Conservation (phyloP, 441 rosid species). For the Adansonia madagascariensis region DNA sequence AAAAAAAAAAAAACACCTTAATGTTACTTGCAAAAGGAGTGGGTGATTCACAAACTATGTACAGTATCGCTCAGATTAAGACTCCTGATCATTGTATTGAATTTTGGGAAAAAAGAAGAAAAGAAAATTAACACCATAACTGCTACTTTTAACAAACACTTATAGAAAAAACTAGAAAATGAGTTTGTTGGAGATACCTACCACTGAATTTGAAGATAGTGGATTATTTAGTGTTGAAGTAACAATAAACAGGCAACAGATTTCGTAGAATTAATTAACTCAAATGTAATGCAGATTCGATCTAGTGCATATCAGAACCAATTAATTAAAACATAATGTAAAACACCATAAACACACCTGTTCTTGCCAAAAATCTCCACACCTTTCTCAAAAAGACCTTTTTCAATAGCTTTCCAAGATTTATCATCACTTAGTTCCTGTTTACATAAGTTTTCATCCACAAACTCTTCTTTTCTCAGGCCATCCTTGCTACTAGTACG, state of each 20-base stretch:
- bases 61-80: not conserved
- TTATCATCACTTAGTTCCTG: slow-evolving; percentile 53
- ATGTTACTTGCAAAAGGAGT: not conserved
- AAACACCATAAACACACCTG: slow-evolving; percentile 46
- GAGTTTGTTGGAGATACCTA: not conserved
- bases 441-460: slow-evolving; percentile 61
- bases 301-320: slow-evolving; percentile 11
- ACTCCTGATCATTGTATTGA: slow-evolving; percentile 11
- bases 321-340: slow-evolving; percentile 17
- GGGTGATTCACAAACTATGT: not conserved
- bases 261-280: not conserved
- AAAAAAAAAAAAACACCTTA: too few relatives aligned
- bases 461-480: slow-evolving; percentile 65
- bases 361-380: slow-evolving; percentile 93
- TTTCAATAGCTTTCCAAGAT: slow-evolving; percentile 90
- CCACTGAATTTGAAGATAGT: not conserved
- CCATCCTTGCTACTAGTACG: slow-evolving; percentile 50
- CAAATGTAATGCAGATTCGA: not conserved
- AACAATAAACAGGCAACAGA: slow-evolving; percentile 12
- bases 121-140: slow-evolving; percentile 6
- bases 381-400: slow-evolving; percentile 90
- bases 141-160: not conserved
- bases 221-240: not conserved
- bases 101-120: not conserved
- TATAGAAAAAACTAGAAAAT: not conserved